phyloP scores from a whole-genome alignment of 208 protist species.

The Endotrypanum monterogeii region DNA sequence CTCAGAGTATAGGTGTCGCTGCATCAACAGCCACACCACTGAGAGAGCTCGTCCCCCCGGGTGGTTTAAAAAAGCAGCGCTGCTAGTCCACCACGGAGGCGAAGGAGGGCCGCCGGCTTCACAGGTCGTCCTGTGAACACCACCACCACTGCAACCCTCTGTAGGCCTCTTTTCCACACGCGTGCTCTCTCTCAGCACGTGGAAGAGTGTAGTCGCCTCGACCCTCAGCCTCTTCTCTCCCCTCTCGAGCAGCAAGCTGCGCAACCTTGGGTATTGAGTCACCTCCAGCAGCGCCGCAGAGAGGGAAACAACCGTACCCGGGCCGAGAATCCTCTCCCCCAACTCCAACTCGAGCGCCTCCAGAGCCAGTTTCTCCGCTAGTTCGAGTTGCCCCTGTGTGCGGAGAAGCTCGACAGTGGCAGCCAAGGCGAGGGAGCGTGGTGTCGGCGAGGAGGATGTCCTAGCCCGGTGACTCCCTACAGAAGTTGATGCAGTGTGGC shows the following conservation, averaged over 20 bases:
- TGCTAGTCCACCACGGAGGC: slow-evolving; percentile 3
- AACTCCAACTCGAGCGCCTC: slow-evolving; percentile 9
- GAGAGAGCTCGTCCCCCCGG: slow-evolving; percentile 23
- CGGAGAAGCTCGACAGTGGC: slow-evolving; percentile 18
- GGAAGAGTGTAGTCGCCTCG: slow-evolving; percentile 21
- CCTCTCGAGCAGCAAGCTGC: slow-evolving; percentile 11
- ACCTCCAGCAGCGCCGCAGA: slow-evolving; percentile 19
- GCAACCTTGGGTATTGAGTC: slow-evolving; percentile 5
- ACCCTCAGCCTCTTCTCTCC: slow-evolving; percentile 6
- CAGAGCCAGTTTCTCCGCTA: slow-evolving; percentile 15
- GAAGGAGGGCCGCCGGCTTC: neutral
- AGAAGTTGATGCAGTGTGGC: neutral
- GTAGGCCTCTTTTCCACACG: neutral
- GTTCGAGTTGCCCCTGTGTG: slow-evolving; percentile 8
- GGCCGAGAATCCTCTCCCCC: neutral
- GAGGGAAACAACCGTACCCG: slow-evolving; percentile 8
- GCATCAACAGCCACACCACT: slow-evolving; percentile 27
- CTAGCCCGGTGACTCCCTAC: neutral
- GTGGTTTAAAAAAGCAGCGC: slow-evolving; percentile 16
- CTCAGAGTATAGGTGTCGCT: neutral
- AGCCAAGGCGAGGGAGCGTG: slow-evolving; percentile 11
- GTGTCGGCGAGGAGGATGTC: neutral
- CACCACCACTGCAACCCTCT: neutral
- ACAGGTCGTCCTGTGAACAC: neutral
- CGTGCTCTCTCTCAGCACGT: slow-evolving; percentile 20